Evolutionary conservation across 139 green algal genomes (phyloP), one percentile per base, ranked within the genome.

Genomic region (Marvania coccoides): DNA sequence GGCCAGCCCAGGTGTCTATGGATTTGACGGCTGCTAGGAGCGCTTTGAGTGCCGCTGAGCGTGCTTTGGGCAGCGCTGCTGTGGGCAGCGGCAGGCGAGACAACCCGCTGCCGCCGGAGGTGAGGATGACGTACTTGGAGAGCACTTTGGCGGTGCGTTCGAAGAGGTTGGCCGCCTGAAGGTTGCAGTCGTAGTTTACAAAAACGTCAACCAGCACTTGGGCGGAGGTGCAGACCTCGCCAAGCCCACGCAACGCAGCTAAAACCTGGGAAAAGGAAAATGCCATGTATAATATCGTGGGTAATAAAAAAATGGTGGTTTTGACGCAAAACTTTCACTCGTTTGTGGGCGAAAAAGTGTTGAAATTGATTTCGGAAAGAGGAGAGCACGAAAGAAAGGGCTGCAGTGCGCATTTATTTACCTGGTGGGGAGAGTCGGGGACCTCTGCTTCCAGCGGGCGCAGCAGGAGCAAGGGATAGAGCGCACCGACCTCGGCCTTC

Each of bases 111-210:
- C 48, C 48, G 19, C 12, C 37, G 12, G 30, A 12, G 19, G n/a
- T 12, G 26, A 0, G 54, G 34, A 30, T 30, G 19, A n/a, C 45
- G 13, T 63, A 14, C 10, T 28, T 69, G 33, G 5, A 10, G 23
- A 57, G 3, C n/a, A 23, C 64, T 5, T 69, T 61, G 24, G 78
- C 38, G n/a, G 54, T 79, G 35, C 89, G 75, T 76, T 96, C 90
- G 71, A 85, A 96, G 55, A 96, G 75, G 79, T 91, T 88, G 40
- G 80, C 69, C 9, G 78, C 81, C 48, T 87, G 69, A 65, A 95
- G 69, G 57, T 95, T 86, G 63, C 91, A 97, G 77, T 97, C 91
- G 69, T 91, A 97, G 78, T 97, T 97, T 15, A 97, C 85, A 76
- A 94, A 97, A 13, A 95, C 60, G 60, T 96, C 90, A 35, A 95